Evolutionary conservation across 2,329 filamentous ascomycete genomes (phyloP).

Genomic region (Diaporthe sp.): DNA sequence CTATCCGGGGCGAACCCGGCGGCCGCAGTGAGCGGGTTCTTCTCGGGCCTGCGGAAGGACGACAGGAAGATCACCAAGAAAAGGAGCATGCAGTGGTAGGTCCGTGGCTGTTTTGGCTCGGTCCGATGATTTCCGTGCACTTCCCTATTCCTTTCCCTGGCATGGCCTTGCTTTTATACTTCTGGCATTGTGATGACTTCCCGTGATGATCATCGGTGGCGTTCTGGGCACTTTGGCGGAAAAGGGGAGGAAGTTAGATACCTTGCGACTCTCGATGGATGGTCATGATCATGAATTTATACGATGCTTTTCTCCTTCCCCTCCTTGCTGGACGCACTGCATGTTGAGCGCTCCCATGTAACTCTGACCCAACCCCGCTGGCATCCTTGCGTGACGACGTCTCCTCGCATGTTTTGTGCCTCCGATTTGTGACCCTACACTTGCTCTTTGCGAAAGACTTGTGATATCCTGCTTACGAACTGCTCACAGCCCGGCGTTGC

Average conservation of each 20-base stretch:
- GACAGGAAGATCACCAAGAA: conserved; percentile 49
- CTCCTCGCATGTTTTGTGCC: neutral
- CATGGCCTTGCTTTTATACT: neutral
- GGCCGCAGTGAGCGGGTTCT: conserved; percentile 44
- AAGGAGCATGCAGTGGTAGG: conserved; percentile 50
- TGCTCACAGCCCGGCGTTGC: neutral
- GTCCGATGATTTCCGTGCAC: neutral
- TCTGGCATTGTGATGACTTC: conserved; percentile 13
- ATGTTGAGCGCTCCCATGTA: conserved; percentile 23
- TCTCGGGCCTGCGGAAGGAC: conserved; percentile 43
- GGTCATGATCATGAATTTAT: conserved; percentile 16
- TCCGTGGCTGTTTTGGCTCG: conserved; percentile 12
- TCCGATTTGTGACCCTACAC: neutral
- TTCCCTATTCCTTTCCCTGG: neutral
- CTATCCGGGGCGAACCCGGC: conserved; percentile 39
- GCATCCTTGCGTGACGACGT: neutral
- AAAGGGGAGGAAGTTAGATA: neutral
- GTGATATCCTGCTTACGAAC: neutral
- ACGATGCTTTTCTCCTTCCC: conserved; percentile 11
- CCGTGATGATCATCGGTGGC: conserved; percentile 4
- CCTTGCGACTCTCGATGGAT: neutral
- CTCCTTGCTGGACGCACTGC: neutral
- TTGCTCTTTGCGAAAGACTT: neutral
- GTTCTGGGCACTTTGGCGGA: neutral
- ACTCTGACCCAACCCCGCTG: neutral